Conservation (phyloP, 805 yeast genomes). For the Candida silvatica region DNA sequence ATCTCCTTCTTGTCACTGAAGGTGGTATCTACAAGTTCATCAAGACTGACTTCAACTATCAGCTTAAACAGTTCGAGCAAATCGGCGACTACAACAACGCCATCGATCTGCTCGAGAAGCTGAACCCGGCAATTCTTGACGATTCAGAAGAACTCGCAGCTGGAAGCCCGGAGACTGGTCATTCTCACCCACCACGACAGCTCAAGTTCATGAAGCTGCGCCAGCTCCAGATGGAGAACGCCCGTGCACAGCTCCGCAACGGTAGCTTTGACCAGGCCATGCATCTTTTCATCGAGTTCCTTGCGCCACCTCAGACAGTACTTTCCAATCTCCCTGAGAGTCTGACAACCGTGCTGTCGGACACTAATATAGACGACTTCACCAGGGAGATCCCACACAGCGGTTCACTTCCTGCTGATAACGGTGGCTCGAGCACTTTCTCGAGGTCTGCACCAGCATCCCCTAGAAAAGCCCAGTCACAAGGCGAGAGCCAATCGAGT, state of each 20-base stretch:
- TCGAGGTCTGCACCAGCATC: not conserved
- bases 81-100: conserved; percentile 31
- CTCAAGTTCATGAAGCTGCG: conserved; percentile 28
- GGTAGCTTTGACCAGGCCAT: conserved; percentile 29
- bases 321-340: conserved; percentile 35
- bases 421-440: not conserved
- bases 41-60: conserved; percentile 23
- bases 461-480: not conserved
- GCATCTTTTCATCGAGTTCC: conserved; percentile 37
- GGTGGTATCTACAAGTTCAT: conserved; percentile 19
- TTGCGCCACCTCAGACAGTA: conserved; percentile 53
- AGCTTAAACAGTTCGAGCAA: conserved; percentile 24
- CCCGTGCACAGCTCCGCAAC: conserved; percentile 22
- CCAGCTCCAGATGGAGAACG: conserved; percentile 34
- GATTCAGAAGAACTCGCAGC: conserved; percentile 2
- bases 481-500: no score
- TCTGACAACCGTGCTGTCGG: conserved; percentile 5
- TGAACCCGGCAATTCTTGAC: conserved; percentile 20
- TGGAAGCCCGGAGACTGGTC: conserved; percentile 4
- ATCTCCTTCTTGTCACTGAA: conserved; percentile 22
- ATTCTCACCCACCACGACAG: conserved; percentile 18
- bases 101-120: conserved; percentile 29
- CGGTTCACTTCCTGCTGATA: not conserved
- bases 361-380: not conserved
- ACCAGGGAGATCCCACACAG: not conserved